Base-by-base conservation (phyloP, 2,329 filamentous ascomycete genomes). In the Leptographium galeiforme region DNA sequence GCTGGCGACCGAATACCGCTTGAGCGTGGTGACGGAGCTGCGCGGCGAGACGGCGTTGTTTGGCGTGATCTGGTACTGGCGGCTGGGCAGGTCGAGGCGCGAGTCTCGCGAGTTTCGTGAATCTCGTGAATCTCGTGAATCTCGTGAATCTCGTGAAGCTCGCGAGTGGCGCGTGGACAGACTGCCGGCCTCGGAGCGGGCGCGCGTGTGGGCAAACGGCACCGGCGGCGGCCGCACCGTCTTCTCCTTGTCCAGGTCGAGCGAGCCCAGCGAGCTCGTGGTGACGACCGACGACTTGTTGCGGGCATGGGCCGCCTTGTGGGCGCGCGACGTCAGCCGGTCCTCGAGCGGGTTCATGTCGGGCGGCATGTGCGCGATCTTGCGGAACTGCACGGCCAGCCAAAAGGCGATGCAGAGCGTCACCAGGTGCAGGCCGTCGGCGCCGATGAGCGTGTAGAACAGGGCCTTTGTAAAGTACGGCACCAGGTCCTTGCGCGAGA, bases 281-380 rank as follows among this genome's bases (percentile, higher is more conserved):
- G 73, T 78, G 5, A 72, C 68, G 33, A 79, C 62, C 1, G 77
- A 80, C 1, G 76, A 77, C 66, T 78, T 80, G 66, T 87, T 90
- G 63, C 85, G 81, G 72, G 89, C 90, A 69, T 94, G 89, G 48
- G 56, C 49, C 41, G 19, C 33, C 49, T 45, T 45, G 39, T 40
- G 38, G 54, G 68, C 71, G 30, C 84, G 79, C 12, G 87, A 82
- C 1, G 89, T 96, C 55, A 95, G 71, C 62, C 91, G 84, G 59
- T 87, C 81, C 65, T 96, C 90, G 14, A 97, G 75, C 2, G 91
- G 91, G 65, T 97, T 97, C 86, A 95, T 89, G 63, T 97, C 91
- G 0, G 91, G 90, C 7, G 91, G 91, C 65, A 96, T 77, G 19
- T 76, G 73, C 6, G 82, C 75, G 61, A 97, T 96, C 63, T 86